A percentile compares a stretch with the other conserved stretches of the same genome.
Conservation (phyloP, 2,329 filamentous ascomycete genomes). For the Tolypocladium ovalisporum region DNA sequence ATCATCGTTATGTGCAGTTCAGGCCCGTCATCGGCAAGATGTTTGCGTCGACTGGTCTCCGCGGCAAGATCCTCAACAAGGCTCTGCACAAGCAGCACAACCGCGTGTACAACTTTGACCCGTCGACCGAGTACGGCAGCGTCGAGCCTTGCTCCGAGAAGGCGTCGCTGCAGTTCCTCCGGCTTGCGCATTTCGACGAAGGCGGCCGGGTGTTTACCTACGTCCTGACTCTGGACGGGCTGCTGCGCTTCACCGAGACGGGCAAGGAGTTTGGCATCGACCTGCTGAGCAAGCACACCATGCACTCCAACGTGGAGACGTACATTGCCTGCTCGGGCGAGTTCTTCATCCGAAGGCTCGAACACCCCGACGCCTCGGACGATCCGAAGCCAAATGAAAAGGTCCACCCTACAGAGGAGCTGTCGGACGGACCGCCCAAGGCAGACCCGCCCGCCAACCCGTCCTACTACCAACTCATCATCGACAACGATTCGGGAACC, state of each 20-base stretch:
- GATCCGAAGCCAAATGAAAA: constrained; percentile 30
- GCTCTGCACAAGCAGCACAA: constrained; percentile 84
- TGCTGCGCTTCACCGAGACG: constrained; percentile 87
- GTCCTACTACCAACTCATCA: constrained; percentile 70
- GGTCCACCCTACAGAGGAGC: constrained; percentile 40
- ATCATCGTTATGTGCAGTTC: constrained; percentile 91
- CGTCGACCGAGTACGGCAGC: constrained; percentile 58
- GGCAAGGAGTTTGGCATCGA: constrained; percentile 94
- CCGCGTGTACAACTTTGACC: constrained; percentile 82
- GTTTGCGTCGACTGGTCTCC: constrained; percentile 68
- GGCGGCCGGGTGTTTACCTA: constrained; percentile 87
- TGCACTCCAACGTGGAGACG: constrained; percentile 86
- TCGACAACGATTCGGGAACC: constrained; percentile 92
- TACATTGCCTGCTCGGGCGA: constrained; percentile 91
- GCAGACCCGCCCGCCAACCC: constrained; percentile 32
- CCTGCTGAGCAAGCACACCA: constrained; percentile 86
- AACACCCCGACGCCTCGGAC: constrained; percentile 32
- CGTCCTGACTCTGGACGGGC: constrained; percentile 74
- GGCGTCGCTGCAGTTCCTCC: constrained; percentile 70
- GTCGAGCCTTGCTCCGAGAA: constrained; percentile 58
- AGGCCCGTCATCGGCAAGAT: constrained; percentile 80
- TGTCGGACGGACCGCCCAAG: constrained; percentile 34
- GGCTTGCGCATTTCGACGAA: constrained; percentile 76
- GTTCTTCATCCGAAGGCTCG: constrained; percentile 72
- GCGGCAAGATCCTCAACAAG: constrained; percentile 71